These are phyloP conservation scores for Heliosperma pusillum DNA, from an alignment of 148 eudicot species.

Conservation along the genomic window DNA sequence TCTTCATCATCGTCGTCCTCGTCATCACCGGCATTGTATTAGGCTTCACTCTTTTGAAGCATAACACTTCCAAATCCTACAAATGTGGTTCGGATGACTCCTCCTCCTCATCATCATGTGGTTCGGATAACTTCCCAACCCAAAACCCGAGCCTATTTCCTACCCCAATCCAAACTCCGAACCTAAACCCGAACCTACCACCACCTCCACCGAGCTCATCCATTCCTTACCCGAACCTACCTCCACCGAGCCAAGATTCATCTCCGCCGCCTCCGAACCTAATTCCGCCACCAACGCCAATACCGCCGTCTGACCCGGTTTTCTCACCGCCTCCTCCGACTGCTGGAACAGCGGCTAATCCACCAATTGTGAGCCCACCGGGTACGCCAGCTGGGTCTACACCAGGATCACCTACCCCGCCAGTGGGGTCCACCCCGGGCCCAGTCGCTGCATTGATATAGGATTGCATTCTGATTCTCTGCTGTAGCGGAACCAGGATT, in stretches of 20 bases:
- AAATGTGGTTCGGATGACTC: constrained; percentile 34
- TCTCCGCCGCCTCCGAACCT: constrained; percentile 17
- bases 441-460: background rate
- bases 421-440: background rate
- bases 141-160: constrained; percentile 17
- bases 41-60: constrained; percentile 55
- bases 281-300: constrained; percentile 15
- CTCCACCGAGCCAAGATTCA: constrained; percentile 12
- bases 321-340: background rate
- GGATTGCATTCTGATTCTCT: no score
- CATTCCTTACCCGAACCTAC: constrained; percentile 10
- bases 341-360: background rate
- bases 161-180: constrained; percentile 4
- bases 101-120: constrained; percentile 14
- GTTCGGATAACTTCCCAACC: constrained; percentile 14
- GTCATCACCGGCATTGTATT: constrained; percentile 55
- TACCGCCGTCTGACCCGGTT: constrained; percentile 15
- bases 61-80: constrained; percentile 30
- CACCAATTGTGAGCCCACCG: constrained; percentile 2
- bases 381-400: background rate
- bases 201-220: background rate
- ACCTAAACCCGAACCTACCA: constrained; percentile 16
- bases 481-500: no score
- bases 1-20: constrained; percentile 56
- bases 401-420: background rate